These are phyloP conservation scores for Rhypophila decipiens DNA, from an alignment of 495 filamentous ascomycete genomes.

Conservation along the genomic window DNA sequence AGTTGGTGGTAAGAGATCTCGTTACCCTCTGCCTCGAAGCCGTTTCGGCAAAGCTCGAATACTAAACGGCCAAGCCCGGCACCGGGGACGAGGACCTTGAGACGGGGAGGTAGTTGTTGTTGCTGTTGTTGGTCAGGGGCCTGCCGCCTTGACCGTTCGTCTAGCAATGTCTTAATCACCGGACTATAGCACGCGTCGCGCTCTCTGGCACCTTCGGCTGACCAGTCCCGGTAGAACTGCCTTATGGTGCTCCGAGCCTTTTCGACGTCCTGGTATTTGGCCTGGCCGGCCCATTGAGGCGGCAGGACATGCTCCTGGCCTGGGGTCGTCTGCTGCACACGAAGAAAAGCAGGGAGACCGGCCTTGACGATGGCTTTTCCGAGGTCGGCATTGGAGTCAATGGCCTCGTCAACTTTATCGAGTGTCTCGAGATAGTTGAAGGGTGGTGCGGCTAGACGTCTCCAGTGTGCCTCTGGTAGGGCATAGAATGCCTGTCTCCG, in stretches of 20 bases:
- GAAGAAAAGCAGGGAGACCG: constrained; percentile 60
- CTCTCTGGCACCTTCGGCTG: constrained; percentile 65
- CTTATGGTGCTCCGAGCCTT: constrained; percentile 86
- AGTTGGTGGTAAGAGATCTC: constrained; percentile 95
- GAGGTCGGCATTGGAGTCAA: constrained; percentile 81
- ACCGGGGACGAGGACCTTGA: constrained; percentile 78
- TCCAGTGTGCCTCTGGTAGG: constrained; percentile 75
- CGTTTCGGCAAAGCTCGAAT: constrained; percentile 72
- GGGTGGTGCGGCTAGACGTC: constrained; percentile 68
- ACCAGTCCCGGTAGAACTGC: constrained; percentile 96
- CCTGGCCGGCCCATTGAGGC: constrained; percentile 56
- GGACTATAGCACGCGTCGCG: constrained; percentile 68
- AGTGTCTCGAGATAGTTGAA: constrained; percentile 77
- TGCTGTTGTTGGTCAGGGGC: no score
- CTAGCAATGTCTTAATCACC: constrained; percentile 55
- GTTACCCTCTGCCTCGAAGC: constrained; percentile 79
- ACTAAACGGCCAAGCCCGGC: constrained; percentile 84
- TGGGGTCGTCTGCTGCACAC: constrained; percentile 16
- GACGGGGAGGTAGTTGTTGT: no score
- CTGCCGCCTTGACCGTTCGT: constrained; percentile 48
- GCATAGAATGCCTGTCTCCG: constrained; percentile 87
- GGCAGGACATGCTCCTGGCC: constrained; percentile 21
- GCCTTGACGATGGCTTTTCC: constrained; percentile 64
- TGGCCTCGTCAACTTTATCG: constrained; percentile 73
- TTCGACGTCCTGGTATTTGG: constrained; percentile 67